Base-by-base conservation (phyloP, 2,329 filamentous ascomycete genomes). In the Bipolaris victoriae region DNA sequence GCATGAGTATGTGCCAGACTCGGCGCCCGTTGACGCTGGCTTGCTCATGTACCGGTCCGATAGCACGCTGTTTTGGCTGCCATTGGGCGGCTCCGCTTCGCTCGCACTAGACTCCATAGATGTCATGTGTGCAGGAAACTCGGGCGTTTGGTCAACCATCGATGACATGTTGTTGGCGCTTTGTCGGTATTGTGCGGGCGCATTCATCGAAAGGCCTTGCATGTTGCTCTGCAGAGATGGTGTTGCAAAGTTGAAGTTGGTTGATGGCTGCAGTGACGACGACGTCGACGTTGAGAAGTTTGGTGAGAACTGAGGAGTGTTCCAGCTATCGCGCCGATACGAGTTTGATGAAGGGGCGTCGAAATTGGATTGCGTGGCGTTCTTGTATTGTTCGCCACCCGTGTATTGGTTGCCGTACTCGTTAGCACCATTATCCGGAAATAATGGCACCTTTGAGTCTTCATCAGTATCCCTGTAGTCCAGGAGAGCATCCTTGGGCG, bases 1-100 rank as follows among this genome's bases (percentile, higher is more conserved):
- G 77, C 95, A 99, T 1, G 93, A 96, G 78, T 97, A 99, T 0
- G 93, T 97, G 11, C 94, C 94, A 18, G 88, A 85, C 64, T 96
- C 91, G 0, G 92, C 90, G 15, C 82, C 81, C 2, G 88, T 87
- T 39, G 87, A 83, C 1, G 80, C 75, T 0, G 92, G 91, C 80
- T 86, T 81, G 61, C 80, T 72, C 26, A 72, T 56, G 31, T 67
- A 70, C 22, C 66, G 72, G 46, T 73, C 73, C 22, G 57, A 60
- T n/a, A 60, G 20, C 5, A 57, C 57, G 33, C 71, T 81, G 29
- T 76, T 73, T 49, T 78, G 76, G 48, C 70, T 82, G 65, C 49
- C 80, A 61, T 79, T 69, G 16, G 76, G 75, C 24, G 79, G 76
- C 20, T 74, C 77, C 47, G 76, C 77, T 58, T 87, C 85, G 63